Conservation (phyloP, 306 rosid genomes). For the Purshia tridentata region DNA sequence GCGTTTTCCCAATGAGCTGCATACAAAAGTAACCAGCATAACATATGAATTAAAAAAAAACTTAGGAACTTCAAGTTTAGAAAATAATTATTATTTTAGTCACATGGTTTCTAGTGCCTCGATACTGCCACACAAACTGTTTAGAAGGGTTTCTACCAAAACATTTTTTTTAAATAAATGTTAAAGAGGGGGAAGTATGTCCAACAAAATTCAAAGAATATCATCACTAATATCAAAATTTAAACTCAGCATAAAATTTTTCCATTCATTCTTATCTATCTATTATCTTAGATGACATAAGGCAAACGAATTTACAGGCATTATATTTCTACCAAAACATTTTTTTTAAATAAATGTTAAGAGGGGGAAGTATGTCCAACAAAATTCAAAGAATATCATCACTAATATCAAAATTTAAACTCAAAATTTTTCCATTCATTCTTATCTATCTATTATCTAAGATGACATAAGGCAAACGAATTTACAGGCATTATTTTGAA, state of each 20-base stretch:
- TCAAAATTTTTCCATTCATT: not conserved
- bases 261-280: not conserved
- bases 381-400: not conserved
- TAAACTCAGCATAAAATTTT: not conserved
- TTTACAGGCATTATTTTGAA: not conserved
- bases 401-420: not conserved
- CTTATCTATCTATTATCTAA: not conserved
- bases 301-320: not conserved
- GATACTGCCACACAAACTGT: not conserved
- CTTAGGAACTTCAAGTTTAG: not conserved
- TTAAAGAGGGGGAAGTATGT: not conserved
- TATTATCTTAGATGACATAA: not conserved
- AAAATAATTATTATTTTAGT: not conserved
- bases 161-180: too few species aligned
- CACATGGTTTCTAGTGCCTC: not conserved
- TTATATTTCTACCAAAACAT: not conserved
- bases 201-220: not conserved
- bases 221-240: not conserved
- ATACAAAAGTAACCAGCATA: conserved; percentile 24
- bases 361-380: not conserved
- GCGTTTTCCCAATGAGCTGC: conserved; percentile 95
- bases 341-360: not conserved
- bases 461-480: not conserved
- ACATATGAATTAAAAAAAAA: conserved; percentile 13
- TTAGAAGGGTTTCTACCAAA: not conserved